Conservation (phyloP, 148 eudicot genomes). For the Mesembryanthemum crystallinum region DNA sequence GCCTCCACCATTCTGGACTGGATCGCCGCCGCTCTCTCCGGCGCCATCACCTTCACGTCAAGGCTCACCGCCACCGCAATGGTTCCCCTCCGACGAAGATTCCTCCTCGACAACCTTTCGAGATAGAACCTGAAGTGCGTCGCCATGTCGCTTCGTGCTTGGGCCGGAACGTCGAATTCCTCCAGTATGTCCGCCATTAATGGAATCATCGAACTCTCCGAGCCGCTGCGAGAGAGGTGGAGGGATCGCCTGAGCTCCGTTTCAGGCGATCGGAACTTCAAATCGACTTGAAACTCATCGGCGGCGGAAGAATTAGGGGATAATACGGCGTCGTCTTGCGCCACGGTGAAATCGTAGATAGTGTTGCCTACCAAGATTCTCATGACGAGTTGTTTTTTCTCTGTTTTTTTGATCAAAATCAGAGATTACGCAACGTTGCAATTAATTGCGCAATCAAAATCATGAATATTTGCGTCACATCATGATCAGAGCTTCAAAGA, state of each 20-base stretch:
- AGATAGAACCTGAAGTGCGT: slow-evolving; percentile 26
- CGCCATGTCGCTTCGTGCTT: slow-evolving; percentile 7
- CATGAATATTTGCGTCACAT: not conserved
- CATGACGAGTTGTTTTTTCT: not conserved
- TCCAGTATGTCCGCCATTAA: slow-evolving; percentile 16
- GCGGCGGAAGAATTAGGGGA: not conserved
- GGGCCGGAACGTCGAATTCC: slow-evolving; percentile 22
- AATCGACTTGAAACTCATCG: slow-evolving; percentile 7
- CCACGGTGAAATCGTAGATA: slow-evolving; percentile 29
- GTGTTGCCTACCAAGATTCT: slow-evolving; percentile 16
- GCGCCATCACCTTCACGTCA: slow-evolving; percentile 22
- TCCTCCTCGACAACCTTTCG: slow-evolving; percentile 18
- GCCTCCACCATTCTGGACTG: slow-evolving; percentile 23
- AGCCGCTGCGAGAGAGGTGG: not conserved
- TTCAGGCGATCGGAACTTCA: slow-evolving; percentile 14
- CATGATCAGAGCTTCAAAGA: not conserved
- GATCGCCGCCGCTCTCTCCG: slow-evolving; percentile 19
- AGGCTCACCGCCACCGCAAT: slow-evolving; percentile 18
- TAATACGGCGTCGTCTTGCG: not conserved
- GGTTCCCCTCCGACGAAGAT: slow-evolving; percentile 10
- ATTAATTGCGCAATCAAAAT: slow-evolving; percentile 3
- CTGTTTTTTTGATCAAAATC: not conserved
- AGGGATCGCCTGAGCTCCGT: not conserved
- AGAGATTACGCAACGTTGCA: not conserved
- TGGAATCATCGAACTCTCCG: not conserved